Percentiles rank a stretch among this genome's conserved stretches.
phyloP scores from a whole-genome alignment of 805 yeast genomes.

The Ogataea corticis region DNA sequence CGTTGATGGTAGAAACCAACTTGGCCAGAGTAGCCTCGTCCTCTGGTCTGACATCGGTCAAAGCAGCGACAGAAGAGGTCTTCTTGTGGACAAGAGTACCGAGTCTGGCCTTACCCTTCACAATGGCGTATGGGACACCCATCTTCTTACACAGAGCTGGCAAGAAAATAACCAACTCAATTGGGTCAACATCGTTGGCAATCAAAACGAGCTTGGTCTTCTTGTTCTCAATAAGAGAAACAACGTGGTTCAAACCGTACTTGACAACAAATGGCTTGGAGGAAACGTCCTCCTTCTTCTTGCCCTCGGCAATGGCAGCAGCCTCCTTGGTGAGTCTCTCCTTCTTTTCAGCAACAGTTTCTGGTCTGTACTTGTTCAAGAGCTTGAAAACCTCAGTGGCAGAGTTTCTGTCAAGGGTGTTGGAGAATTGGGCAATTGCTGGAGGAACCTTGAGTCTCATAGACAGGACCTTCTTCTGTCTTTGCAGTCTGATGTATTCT shows the following conservation, averaged over 20 bases:
- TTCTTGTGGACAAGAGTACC: conserved; percentile 95
- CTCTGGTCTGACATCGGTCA: conserved; percentile 88
- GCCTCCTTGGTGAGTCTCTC: conserved; percentile 98
- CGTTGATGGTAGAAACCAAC: conserved; percentile 85
- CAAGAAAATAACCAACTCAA: conserved; percentile 90
- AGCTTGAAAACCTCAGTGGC: conserved; percentile 94
- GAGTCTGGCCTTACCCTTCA: conserved; percentile 96
- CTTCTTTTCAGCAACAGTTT: conserved; percentile 93
- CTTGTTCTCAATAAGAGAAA: conserved; percentile 92
- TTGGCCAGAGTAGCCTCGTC: conserved; percentile 92
- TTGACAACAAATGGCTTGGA: conserved; percentile 93
- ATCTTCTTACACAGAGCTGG: conserved; percentile 98
- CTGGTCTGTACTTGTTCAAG: conserved; percentile 98
- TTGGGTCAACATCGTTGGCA: conserved; percentile 98
- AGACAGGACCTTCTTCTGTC: conserved; percentile 93
- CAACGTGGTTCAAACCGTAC: conserved; percentile 98
- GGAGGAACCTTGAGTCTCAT: conserved; percentile 98
- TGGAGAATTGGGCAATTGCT: conserved; percentile 91
- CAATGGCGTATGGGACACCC: conserved; percentile 97
- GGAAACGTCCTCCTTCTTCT: conserved; percentile 92
- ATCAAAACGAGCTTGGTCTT: conserved; percentile 93
- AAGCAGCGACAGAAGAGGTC: conserved; percentile 93
- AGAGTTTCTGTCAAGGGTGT: conserved; percentile 95
- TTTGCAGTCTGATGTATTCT: conserved; percentile 92
- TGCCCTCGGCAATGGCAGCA: conserved; percentile 96